phyloP scores from a whole-genome alignment of 2,329 filamentous ascomycete genomes.

The Aureobasidium musti region DNA sequence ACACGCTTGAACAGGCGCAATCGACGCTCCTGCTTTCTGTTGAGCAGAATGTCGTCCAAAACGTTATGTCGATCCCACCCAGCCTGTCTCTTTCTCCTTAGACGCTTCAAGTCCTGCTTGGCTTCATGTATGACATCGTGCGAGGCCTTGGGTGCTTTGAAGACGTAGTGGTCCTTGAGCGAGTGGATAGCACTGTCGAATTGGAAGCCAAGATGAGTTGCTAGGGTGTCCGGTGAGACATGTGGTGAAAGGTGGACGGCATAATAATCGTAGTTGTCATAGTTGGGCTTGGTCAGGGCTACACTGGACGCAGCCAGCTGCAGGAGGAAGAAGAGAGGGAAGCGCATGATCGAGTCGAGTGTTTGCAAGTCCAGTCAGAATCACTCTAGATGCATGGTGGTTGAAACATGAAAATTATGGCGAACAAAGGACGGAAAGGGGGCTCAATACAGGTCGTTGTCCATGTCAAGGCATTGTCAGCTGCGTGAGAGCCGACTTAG shows the following conservation, averaged over 20 bases:
- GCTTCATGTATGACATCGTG: constrained; percentile 57
- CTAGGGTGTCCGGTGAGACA: constrained; percentile 68
- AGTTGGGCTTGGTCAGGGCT: constrained; percentile 43
- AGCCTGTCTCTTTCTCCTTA: constrained; percentile 62
- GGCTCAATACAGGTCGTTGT: constrained; percentile 16
- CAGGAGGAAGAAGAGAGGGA: constrained; percentile 20
- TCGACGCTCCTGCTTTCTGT: constrained; percentile 73
- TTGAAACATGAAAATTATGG: constrained; percentile 11
- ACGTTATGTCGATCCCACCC: constrained; percentile 53
- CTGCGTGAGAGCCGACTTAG: neutral
- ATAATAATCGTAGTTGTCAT: constrained; percentile 86
- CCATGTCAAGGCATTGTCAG: neutral
- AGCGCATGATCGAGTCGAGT: constrained; percentile 24
- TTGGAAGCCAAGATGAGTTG: constrained; percentile 69
- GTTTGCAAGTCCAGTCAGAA: neutral
- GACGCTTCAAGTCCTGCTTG: constrained; percentile 56
- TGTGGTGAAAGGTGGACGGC: constrained; percentile 76
- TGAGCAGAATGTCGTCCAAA: constrained; percentile 73
- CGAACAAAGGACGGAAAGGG: constrained; percentile 26
- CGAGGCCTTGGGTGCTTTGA: constrained; percentile 64
- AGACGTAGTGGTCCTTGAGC: constrained; percentile 80
- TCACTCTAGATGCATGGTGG: constrained; percentile 10
- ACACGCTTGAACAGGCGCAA: constrained; percentile 62
- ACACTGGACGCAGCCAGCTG: constrained; percentile 23
- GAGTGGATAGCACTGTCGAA: constrained; percentile 81